Base-by-base conservation (phyloP, 108 stramenopile genomes). In the Parmales sp. region DNA sequence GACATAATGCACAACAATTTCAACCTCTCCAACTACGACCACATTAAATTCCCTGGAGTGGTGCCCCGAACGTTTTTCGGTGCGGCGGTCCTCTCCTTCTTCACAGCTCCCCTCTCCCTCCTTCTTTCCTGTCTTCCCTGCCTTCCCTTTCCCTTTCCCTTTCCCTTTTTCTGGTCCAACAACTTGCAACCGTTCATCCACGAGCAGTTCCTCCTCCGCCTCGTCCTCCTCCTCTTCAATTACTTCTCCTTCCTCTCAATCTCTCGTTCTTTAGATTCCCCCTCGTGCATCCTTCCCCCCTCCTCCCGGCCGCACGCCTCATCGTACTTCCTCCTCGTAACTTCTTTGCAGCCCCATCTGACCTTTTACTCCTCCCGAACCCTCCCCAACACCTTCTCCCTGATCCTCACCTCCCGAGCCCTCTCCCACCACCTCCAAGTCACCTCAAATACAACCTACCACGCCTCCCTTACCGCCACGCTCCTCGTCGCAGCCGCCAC, bases 311-410 rank as follows among this genome's bases (percentile, higher is more conserved):
- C 39, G 0, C 13, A 13, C 28, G 64, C 39, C 4, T 37, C 37
- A 19, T 38, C 66, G 23, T 91, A 81, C 49, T 72, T 92, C 64
- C 72, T 88, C 25, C 66, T 90, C 20, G 69, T 93, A 18, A 86
- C 85, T 16, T 86, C 84, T 34, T 73, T 74, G 64, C 95, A 95
- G 80, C 96, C 96, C 65, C 98, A 99, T 76, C 84, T 96, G 6
- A 88, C 88, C 18, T 99, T 95, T 72, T 99, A 99, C 75, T 75
- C 90, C 6, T 87, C 88, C 66, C 86, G 98, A 2, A 83, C 95
- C 74, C 82, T 99, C 29, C 96, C 96, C 64, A 99, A 99, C 74
- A 87, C 89, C 25, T 95, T 96, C 78, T 96, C 98, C 31, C 72
- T 96, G 65, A 67, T 79, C 9, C 67, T 94, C 22, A 70, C 80